phyloP scores from a whole-genome alignment of 139 green algal genomes.

The Asterochloris erici region DNA sequence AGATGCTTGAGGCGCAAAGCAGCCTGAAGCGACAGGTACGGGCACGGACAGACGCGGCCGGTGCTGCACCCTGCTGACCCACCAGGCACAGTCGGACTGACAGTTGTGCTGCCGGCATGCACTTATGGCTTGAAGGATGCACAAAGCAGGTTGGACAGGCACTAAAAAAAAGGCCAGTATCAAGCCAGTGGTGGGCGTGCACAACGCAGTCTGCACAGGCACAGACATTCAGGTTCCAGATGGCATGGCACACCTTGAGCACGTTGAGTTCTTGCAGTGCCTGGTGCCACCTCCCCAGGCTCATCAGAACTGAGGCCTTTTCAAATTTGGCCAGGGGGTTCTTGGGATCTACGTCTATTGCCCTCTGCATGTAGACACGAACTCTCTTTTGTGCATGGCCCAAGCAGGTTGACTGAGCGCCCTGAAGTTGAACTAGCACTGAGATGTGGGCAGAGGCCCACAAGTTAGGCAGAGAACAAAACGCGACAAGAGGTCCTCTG shows the following conservation, averaged over 20 bases:
- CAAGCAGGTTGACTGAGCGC: too few relatives aligned
- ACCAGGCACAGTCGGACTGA: too few relatives aligned
- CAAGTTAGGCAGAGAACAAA: too few relatives aligned
- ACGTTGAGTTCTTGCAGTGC: conserved; percentile 70
- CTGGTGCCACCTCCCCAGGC: conserved; percentile 48
- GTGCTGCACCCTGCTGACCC: not conserved
- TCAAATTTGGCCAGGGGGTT: conserved; percentile 95
- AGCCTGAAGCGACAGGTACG: not conserved
- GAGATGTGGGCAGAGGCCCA: too few relatives aligned
- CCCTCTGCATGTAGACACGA: conserved; percentile 31
- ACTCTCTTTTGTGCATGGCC: conserved; percentile 1
- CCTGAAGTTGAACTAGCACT: too few relatives aligned
- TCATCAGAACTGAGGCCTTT: conserved; percentile 73
- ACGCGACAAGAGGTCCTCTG: too few relatives aligned
- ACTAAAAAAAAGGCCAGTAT: not conserved
- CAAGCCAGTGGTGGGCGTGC: too few relatives aligned
- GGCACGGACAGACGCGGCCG: not conserved
- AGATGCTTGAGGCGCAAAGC: not conserved
- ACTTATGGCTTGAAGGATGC: not conserved
- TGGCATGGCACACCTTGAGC: conserved; percentile 44
- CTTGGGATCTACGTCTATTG: conserved; percentile 69
- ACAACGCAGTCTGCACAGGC: not conserved
- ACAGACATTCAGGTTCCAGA: not conserved
- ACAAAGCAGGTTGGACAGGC: not conserved
- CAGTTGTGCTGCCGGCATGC: too few relatives aligned